A percentile compares a stretch with the other conserved stretches of the same genome.
These are phyloP conservation scores for Colletotrichum karsti DNA, from an alignment of 2,329 filamentous ascomycete genomes.

Conservation along the genomic window DNA sequence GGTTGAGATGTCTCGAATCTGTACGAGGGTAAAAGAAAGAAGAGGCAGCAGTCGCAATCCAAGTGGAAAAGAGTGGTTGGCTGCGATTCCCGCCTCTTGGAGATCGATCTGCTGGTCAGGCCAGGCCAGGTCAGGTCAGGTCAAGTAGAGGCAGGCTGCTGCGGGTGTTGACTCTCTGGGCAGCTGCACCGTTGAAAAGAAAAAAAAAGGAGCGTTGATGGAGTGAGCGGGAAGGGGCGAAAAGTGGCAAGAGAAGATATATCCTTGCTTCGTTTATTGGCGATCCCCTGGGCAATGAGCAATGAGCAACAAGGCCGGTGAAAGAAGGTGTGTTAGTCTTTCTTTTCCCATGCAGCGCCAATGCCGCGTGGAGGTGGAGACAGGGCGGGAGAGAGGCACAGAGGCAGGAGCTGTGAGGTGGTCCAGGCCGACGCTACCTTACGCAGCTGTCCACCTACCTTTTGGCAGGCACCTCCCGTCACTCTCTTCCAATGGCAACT, in stretches of 20 bases:
- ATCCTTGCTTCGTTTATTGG: constrained; percentile 9
- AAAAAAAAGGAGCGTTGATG: constrained; percentile 7
- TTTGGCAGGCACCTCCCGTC: background rate
- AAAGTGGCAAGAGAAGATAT: constrained; percentile 3
- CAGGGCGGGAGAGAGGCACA: background rate
- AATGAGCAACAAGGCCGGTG: background rate
- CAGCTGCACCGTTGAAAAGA: constrained; percentile 3
- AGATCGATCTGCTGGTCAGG: too few species aligned
- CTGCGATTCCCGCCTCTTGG: background rate
- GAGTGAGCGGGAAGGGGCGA: background rate
- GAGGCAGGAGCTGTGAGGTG: too few species aligned
- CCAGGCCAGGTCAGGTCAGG: too few species aligned
- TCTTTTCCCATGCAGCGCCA: constrained; percentile 18
- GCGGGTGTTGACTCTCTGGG: background rate
- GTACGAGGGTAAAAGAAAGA: constrained; percentile 8
- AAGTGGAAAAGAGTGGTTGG: background rate
- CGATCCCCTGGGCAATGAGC: background rate
- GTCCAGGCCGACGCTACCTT: constrained; percentile 1
- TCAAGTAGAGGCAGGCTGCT: background rate
- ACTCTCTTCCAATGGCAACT: too few species aligned
- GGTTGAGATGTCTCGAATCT: constrained; percentile 27
- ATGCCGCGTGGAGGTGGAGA: constrained; percentile 17
- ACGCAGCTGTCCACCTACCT: background rate
- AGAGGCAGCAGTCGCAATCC: background rate
- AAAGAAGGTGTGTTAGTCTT: constrained; percentile 20